Percentiles rank a stretch among this genome's conserved stretches.
These are phyloP conservation scores for Blepharisma stoltei DNA, from an alignment of 73 alveolate genomes.

Conservation along the genomic window DNA sequence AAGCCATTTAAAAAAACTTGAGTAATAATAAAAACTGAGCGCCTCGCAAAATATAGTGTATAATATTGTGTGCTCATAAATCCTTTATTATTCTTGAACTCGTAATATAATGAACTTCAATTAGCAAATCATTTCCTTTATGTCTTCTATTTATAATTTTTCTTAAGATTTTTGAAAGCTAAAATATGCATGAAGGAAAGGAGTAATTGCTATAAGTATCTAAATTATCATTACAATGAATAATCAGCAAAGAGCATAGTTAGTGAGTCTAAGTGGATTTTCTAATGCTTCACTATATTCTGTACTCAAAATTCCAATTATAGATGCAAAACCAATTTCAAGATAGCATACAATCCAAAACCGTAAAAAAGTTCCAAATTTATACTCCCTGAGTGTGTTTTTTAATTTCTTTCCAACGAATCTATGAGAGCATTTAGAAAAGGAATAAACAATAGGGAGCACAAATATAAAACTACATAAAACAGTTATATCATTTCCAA, in stretches of 20 bases:
- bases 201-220: not conserved
- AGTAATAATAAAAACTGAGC: not conserved
- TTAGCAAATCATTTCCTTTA: constrained; percentile 11
- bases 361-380: not conserved
- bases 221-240: not conserved
- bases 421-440: not conserved
- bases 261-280: not conserved
- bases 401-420: not conserved
- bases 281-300: not conserved
- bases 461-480: not conserved
- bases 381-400: not conserved
- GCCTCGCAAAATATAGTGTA: not conserved
- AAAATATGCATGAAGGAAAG: not conserved
- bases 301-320: not conserved
- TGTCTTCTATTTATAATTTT: not conserved
- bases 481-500: not conserved
- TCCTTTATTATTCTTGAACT: no score
- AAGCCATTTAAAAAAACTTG: no score
- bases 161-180: not conserved
- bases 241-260: not conserved
- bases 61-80: constrained; percentile 20
- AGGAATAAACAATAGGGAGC: not conserved
- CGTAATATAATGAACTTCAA: not conserved
- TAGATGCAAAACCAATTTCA: not conserved
- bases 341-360: not conserved